phyloP scores from a whole-genome alignment of 1,284 basidiomycete species.

The Gomphus bonarii region DNA sequence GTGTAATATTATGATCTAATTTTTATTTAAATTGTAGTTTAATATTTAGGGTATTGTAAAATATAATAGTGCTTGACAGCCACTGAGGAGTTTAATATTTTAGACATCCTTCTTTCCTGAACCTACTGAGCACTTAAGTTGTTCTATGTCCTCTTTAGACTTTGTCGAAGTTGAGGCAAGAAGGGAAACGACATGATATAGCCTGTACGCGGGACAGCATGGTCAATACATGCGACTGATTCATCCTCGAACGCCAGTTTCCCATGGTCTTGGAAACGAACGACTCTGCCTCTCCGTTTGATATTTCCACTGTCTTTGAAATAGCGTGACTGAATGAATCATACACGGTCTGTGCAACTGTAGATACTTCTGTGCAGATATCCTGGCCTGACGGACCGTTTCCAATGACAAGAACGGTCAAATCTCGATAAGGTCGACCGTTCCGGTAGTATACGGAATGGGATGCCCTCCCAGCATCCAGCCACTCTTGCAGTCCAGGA shows the following conservation, averaged over 20 bases:
- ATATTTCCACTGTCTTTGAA: constrained; percentile 27
- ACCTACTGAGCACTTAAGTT: too few species aligned
- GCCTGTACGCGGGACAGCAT: constrained; percentile 65
- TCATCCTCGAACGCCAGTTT: constrained; percentile 52
- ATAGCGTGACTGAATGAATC: constrained; percentile 39
- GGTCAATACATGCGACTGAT: constrained; percentile 22
- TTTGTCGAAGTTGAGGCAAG: constrained; percentile 28
- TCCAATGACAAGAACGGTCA: constrained; percentile 57
- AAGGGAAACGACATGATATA: constrained; percentile 58
- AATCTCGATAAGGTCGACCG: constrained; percentile 31
- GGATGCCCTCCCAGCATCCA: constrained; percentile 33
- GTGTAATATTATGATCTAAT: too few species aligned
- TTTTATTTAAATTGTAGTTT: too few species aligned
- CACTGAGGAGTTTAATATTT: too few species aligned
- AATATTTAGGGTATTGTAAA: too few species aligned
- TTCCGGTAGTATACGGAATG: constrained; percentile 62
- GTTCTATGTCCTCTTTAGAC: too few species aligned
- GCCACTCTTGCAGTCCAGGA: constrained; percentile 51
- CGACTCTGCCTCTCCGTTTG: constrained; percentile 34
- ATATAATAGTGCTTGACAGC: too few species aligned
- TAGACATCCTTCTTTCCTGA: too few species aligned
- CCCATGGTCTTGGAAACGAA: constrained; percentile 30
- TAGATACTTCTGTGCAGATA: constrained; percentile 46
- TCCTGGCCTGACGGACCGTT: constrained; percentile 61
- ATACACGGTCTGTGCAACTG: constrained; percentile 35